phyloP scores from a whole-genome alignment of 2,329 filamentous ascomycete species.

The Periconia sp. region DNA sequence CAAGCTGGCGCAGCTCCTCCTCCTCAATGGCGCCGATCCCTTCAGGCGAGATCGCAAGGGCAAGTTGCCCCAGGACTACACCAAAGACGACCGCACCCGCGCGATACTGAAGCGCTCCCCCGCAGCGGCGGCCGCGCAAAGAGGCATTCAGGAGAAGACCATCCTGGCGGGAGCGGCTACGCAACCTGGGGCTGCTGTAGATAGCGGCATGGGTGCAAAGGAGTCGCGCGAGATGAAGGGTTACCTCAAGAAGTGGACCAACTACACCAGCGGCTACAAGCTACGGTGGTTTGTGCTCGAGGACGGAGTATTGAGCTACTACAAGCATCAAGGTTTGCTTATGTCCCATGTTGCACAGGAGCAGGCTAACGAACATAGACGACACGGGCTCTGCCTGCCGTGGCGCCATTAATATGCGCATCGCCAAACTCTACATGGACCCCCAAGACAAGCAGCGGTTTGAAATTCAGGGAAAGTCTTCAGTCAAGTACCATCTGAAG shows the following conservation, averaged over 20 bases:
- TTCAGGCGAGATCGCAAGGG: slow-evolving; percentile 95
- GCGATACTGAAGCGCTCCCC: slow-evolving; percentile 93
- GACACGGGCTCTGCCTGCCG: slow-evolving; percentile 95
- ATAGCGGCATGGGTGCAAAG: slow-evolving; percentile 70
- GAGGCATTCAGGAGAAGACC: slow-evolving; percentile 95
- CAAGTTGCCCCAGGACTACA: slow-evolving; percentile 94
- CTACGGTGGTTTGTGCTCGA: slow-evolving; percentile 97
- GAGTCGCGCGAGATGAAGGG: slow-evolving; percentile 97
- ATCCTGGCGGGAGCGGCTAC: slow-evolving; percentile 78
- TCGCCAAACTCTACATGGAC: slow-evolving; percentile 93
- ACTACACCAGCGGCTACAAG: slow-evolving; percentile 97
- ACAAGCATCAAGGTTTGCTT: slow-evolving; percentile 81
- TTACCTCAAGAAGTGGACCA: slow-evolving; percentile 99
- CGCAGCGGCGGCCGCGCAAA: slow-evolving; percentile 89
- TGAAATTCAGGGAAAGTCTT: slow-evolving; percentile 97
- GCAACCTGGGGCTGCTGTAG: slow-evolving; percentile 64
- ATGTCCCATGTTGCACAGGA: not conserved
- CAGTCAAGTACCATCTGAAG: slow-evolving; percentile 97
- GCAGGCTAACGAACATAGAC: slow-evolving; percentile 56
- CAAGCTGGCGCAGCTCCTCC: slow-evolving; percentile 84
- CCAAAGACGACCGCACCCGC: slow-evolving; percentile 88
- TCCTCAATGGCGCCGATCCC: slow-evolving; percentile 94
- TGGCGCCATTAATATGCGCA: slow-evolving; percentile 98
- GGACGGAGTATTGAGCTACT: slow-evolving; percentile 96
- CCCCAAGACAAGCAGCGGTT: slow-evolving; percentile 97